Evolutionary conservation across 2,329 filamentous ascomycete species (phyloP).

Genomic region (Claviceps spartinae): DNA sequence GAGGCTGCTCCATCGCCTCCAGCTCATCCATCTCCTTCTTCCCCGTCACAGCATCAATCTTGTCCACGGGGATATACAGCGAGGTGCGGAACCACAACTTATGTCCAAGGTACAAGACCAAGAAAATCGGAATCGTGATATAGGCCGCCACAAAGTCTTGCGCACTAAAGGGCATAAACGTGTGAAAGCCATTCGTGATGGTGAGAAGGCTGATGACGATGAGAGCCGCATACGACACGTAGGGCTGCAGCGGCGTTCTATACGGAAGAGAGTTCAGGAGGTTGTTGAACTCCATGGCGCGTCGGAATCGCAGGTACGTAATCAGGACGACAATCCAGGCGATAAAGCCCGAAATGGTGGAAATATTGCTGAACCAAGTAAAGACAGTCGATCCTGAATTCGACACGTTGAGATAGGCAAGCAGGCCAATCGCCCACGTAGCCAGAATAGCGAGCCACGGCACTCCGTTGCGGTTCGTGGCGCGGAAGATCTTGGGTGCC

Average conservation of each 20-base stretch:
- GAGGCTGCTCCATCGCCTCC: constrained; percentile 31
- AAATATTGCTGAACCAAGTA: constrained; percentile 58
- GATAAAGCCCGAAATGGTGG: constrained; percentile 47
- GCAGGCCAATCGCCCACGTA: constrained; percentile 45
- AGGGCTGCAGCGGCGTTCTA: constrained; percentile 42
- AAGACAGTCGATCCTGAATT: constrained; percentile 51
- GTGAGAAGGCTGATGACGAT: constrained; percentile 46
- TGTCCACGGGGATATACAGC: constrained; percentile 25
- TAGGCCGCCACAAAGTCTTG: constrained; percentile 52
- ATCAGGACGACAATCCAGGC: constrained; percentile 46
- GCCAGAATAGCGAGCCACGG: constrained; percentile 40
- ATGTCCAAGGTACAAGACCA: constrained; percentile 47
- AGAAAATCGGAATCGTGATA: constrained; percentile 48
- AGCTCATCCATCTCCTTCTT: constrained; percentile 50
- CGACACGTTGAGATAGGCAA: constrained; percentile 58
- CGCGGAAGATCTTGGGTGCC: constrained; percentile 47
- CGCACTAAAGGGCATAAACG: constrained; percentile 57
- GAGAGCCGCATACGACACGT: constrained; percentile 48
- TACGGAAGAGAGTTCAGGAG: constrained; percentile 38
- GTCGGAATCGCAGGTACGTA: constrained; percentile 45
- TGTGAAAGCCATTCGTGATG: constrained; percentile 61
- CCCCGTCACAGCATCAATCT: constrained; percentile 44
- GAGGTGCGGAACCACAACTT: constrained; percentile 36
- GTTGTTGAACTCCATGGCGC: constrained; percentile 38
- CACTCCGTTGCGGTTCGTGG: constrained; percentile 47